phyloP scores from a whole-genome alignment of 352 stramenopile species.

The Globisporangium radiosum region DNA sequence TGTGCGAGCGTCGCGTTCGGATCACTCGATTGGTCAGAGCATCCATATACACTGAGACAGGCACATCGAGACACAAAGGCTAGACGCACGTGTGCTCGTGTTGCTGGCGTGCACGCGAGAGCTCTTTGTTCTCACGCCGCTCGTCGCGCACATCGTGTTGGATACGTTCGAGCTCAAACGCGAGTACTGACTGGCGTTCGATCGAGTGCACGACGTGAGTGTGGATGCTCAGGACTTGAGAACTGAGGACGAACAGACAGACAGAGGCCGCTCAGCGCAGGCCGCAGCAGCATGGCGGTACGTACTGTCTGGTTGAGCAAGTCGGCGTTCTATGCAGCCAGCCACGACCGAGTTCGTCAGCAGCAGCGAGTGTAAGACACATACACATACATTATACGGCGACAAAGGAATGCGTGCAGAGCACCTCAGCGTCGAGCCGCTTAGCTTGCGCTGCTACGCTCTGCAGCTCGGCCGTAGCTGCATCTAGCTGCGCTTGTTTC shows the following conservation, averaged over 20 bases:
- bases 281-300: too few relatives aligned
- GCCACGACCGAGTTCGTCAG: neutral
- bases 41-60: too few relatives aligned
- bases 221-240: too few relatives aligned
- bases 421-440: slow-evolving; percentile 23
- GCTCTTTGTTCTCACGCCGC: slow-evolving; percentile 24
- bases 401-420: neutral
- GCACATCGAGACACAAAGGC: neutral
- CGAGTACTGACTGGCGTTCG: slow-evolving; percentile 17
- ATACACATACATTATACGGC: too few relatives aligned
- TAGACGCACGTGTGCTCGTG: slow-evolving; percentile 20
- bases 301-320: slow-evolving; percentile 21
- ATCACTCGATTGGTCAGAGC: too few relatives aligned
- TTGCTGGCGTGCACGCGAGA: slow-evolving; percentile 24
- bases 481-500: slow-evolving; percentile 19
- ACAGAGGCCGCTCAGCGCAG: too few relatives aligned
- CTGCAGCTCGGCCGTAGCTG: slow-evolving; percentile 15
- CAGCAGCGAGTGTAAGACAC: neutral
- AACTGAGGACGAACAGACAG: neutral
- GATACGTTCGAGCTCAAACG: slow-evolving; percentile 24
- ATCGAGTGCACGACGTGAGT: too few relatives aligned
- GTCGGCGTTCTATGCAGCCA: slow-evolving; percentile 18
- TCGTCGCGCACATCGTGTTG: slow-evolving; percentile 30
- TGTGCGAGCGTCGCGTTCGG: neutral
- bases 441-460: slow-evolving; percentile 10